Evolutionary conservation across 108 stramenopile species (phyloP).

Genomic region (Skeletonema marinoi): DNA sequence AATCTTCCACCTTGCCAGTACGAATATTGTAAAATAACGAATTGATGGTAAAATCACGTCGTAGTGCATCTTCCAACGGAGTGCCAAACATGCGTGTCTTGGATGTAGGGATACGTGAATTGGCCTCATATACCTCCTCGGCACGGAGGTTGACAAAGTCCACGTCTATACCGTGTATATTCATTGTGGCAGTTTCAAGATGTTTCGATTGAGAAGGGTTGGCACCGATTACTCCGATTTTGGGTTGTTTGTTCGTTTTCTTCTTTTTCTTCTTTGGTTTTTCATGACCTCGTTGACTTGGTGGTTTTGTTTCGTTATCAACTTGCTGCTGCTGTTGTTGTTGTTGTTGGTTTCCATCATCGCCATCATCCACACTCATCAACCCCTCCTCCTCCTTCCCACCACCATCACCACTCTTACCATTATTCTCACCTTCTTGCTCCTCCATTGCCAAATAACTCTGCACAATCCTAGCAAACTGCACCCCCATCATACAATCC

Average conservation of each 20-base stretch:
- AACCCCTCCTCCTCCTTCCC: background rate
- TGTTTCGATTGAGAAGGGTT: conserved; percentile 99
- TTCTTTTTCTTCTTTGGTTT: conserved; percentile 12
- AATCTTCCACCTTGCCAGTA: conserved; percentile 84
- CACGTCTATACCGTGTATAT: conserved; percentile 80
- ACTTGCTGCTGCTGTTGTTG: too few relatives aligned
- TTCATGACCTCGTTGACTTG: conserved; percentile 2
- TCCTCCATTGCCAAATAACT: conserved; percentile 53
- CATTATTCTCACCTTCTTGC: conserved; percentile 15
- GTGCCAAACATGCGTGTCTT: conserved; percentile 74
- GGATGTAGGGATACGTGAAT: conserved; percentile 87
- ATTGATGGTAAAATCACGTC: conserved; percentile 96
- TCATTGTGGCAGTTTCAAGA: conserved; percentile 97
- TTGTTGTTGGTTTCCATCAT: conserved; percentile 11
- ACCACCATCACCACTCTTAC: background rate
- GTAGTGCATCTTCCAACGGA: conserved; percentile 89
- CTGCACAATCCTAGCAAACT: conserved; percentile 89
- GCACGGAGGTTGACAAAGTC: conserved; percentile 95
- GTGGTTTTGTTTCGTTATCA: conserved; percentile 7
- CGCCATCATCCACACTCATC: background rate
- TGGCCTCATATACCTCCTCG: conserved; percentile 79
- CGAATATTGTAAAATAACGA: conserved; percentile 94
- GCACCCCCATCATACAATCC: conserved; percentile 90
- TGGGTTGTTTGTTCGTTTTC: conserved; percentile 39
- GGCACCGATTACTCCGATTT: conserved; percentile 89